A percentile compares a stretch with the other conserved stretches of the same genome.
phyloP scores from a whole-genome alignment of 2,329 filamentous ascomycete species.

The Apiospora rasikravindrae region DNA sequence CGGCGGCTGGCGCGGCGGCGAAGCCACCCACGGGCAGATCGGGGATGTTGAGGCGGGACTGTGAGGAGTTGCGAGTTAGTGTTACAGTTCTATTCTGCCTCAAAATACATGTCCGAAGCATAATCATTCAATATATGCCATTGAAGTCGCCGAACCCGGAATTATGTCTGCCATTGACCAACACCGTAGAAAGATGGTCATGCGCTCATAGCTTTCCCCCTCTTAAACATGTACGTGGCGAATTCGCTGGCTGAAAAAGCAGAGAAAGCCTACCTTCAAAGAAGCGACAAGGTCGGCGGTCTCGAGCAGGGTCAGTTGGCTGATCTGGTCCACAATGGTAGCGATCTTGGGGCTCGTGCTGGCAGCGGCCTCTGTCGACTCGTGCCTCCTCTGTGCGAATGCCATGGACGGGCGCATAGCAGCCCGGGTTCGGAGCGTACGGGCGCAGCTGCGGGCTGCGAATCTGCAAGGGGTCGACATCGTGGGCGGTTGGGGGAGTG shows the following conservation, averaged over 20 bases:
- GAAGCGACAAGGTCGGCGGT: slow-evolving; percentile 94
- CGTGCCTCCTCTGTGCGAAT: slow-evolving; percentile 74
- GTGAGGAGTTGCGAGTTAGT: slow-evolving; percentile 26
- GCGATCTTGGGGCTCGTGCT: slow-evolving; percentile 86
- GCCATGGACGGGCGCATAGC: slow-evolving; percentile 52
- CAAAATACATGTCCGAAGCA: not conserved
- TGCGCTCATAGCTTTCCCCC: not conserved
- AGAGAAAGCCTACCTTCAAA: slow-evolving; percentile 76
- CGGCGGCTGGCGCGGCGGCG: slow-evolving; percentile 68
- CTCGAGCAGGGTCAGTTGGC: slow-evolving; percentile 95
- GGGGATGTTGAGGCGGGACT: slow-evolving; percentile 96
- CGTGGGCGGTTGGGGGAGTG: slow-evolving; percentile 36
- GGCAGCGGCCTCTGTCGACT: slow-evolving; percentile 76
- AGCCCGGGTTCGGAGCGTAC: slow-evolving; percentile 60
- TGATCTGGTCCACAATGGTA: slow-evolving; percentile 97
- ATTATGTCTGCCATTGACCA: not conserved
- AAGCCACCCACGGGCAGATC: slow-evolving; percentile 96
- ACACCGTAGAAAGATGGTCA: not conserved
- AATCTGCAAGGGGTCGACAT: slow-evolving; percentile 70
- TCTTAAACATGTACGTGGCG: slow-evolving; percentile 7
- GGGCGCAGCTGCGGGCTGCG: slow-evolving; percentile 68
- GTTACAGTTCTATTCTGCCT: not conserved
- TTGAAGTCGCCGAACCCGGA: not conserved
- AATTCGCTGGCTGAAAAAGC: not conserved
- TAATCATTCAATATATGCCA: not conserved